Conservation (phyloP, 1,284 basidiomycete species). For the Leccinum pachyderme region DNA sequence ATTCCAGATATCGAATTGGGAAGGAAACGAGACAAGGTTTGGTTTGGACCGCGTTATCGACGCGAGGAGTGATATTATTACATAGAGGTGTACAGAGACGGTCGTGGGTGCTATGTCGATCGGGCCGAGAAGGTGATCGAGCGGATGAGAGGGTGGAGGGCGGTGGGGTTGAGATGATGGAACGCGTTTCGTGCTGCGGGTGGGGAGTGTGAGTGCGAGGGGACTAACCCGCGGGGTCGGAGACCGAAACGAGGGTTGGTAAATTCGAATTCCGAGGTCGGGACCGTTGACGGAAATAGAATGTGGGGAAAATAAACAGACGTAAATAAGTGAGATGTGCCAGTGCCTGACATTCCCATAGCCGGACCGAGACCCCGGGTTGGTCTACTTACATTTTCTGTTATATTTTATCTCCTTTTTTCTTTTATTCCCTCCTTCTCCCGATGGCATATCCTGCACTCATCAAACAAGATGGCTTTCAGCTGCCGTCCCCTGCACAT, state of each 20-base stretch:
- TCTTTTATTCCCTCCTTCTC: not conserved
- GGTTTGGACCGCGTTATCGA: not conserved
- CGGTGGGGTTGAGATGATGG: not conserved
- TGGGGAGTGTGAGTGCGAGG: slow-evolving; percentile 1
- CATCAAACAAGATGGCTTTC: slow-evolving; percentile 61
- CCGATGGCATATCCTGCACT: slow-evolving; percentile 30
- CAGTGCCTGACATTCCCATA: slow-evolving; percentile 32
- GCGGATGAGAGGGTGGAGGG: not conserved
- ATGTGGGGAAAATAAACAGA: slow-evolving; percentile 27
- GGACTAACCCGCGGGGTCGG: not conserved
- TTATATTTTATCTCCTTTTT: not conserved
- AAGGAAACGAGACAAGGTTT: not conserved
- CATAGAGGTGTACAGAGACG: not conserved
- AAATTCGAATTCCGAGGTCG: slow-evolving; percentile 20
- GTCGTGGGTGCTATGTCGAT: not conserved
- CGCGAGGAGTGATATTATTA: not conserved
- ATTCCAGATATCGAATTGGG: not conserved
- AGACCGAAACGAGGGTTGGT: slow-evolving; percentile 6
- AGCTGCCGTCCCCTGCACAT: slow-evolving; percentile 49
- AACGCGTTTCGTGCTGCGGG: slow-evolving; percentile 1
- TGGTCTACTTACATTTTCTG: not conserved
- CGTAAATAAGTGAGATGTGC: slow-evolving; percentile 10
- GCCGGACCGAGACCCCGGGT: slow-evolving; percentile 35
- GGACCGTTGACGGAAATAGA: slow-evolving; percentile 18
- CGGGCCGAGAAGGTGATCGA: not conserved